phyloP scores from a whole-genome alignment of 768 basidiomycete genomes.

The Mycena kentingensis region DNA sequence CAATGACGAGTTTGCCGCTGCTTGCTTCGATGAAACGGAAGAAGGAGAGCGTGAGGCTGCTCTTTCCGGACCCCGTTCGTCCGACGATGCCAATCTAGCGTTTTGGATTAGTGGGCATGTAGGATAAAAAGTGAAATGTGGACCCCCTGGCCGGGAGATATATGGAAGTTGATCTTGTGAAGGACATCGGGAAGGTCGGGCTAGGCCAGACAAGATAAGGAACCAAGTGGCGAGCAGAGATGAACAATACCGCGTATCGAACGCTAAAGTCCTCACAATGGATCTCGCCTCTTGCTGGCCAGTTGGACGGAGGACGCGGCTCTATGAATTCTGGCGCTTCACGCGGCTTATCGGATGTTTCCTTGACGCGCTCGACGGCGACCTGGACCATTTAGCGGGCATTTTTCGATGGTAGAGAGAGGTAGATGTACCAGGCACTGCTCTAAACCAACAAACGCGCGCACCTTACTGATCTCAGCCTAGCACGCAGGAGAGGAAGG shows the following conservation, averaged over 20 bases:
- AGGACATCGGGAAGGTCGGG: slow-evolving; percentile 2
- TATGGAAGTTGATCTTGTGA: slow-evolving; percentile 11
- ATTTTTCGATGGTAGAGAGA: no score
- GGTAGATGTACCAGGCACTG: no score
- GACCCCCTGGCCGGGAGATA: slow-evolving; percentile 16
- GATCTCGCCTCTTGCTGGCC: neutral
- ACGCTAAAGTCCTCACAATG: neutral
- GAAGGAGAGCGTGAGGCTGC: slow-evolving; percentile 11
- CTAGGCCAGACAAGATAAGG: neutral
- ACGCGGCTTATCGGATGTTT: neutral
- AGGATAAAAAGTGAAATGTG: no score
- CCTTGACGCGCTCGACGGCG: neutral
- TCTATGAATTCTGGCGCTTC: neutral
- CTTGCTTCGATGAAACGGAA: slow-evolving; percentile 4
- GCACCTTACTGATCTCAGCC: neutral
- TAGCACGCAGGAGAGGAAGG: neutral
- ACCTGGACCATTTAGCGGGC: no score
- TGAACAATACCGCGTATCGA: neutral
- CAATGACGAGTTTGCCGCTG: slow-evolving; percentile 9
- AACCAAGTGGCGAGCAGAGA: no score
- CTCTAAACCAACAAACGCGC: neutral
- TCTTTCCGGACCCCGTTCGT: slow-evolving; percentile 9
- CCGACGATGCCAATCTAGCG: neutral
- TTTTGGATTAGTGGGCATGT: no score
- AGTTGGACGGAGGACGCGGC: neutral